Conservation (phyloP, 768 basidiomycete genomes). For the Phlebiopsis flavidoalba region DNA sequence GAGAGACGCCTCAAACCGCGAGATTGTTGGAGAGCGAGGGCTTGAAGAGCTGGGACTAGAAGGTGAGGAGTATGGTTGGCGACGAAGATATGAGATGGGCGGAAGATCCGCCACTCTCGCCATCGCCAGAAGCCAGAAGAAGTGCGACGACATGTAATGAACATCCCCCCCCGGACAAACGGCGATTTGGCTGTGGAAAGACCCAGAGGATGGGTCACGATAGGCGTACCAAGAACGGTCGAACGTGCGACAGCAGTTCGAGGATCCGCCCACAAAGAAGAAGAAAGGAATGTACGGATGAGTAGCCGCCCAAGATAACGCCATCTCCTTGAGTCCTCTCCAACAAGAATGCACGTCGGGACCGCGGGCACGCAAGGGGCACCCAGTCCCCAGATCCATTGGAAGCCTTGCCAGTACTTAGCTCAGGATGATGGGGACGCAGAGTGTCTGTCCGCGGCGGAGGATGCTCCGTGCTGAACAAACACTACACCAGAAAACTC, state of each 20-base stretch:
- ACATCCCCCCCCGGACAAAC: background rate
- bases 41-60: constrained; percentile 57
- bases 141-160: background rate
- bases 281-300: no score
- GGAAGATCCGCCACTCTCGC: background rate
- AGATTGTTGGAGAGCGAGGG: constrained; percentile 80
- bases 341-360: no score
- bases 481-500: constrained; percentile 7
- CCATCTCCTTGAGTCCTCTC: no score
- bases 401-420: background rate
- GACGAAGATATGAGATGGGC: background rate
- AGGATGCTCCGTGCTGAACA: background rate
- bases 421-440: background rate
- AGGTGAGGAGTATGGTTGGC: constrained; percentile 8
- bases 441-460: background rate
- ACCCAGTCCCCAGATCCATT: background rate
- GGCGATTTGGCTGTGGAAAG: background rate
- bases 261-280: no score
- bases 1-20: constrained; percentile 65
- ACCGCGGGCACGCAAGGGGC: no score
- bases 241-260: no score
- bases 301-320: no score
- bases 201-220: background rate
- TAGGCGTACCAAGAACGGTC: no score
- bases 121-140: background rate